Conservation (phyloP, 768 basidiomycete genomes). For the Mycena olivaceomarginata region DNA sequence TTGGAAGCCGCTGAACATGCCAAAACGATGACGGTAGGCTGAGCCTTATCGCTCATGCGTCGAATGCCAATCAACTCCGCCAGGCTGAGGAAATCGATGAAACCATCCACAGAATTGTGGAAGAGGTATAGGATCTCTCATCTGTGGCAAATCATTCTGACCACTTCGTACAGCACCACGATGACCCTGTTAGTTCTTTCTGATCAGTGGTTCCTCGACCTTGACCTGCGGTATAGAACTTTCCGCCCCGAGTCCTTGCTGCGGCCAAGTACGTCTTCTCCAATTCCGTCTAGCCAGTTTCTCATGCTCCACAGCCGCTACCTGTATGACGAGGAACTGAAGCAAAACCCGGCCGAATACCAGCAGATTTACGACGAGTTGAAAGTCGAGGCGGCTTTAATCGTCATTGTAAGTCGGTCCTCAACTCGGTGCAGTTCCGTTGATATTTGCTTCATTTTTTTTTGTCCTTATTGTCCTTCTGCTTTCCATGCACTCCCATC, state of each 20-base stretch:
- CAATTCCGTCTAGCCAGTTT: background rate
- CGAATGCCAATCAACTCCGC: background rate
- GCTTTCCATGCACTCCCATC: no score
- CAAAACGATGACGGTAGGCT: constrained; percentile 19
- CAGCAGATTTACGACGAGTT: constrained; percentile 48
- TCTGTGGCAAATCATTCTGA: background rate
- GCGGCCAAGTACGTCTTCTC: constrained; percentile 26
- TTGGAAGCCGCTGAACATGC: constrained; percentile 40
- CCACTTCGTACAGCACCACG: constrained; percentile 28
- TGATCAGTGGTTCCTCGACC: no score
- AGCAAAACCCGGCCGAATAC: constrained; percentile 40
- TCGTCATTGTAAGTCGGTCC: constrained; percentile 43
- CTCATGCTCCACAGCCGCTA: constrained; percentile 36
- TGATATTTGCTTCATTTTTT: background rate
- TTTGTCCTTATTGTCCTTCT: no score
- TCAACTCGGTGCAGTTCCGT: background rate
- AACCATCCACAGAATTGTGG: constrained; percentile 41
- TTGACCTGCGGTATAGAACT: constrained; percentile 19
- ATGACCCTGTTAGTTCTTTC: constrained; percentile 32
- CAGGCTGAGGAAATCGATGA: constrained; percentile 41
- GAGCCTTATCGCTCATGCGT: background rate
- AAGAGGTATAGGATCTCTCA: constrained; percentile 26
- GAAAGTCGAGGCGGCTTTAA: constrained; percentile 53
- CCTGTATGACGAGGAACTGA: constrained; percentile 40
- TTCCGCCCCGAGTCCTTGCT: constrained; percentile 21